These are phyloP conservation scores for Saccharomyces paradoxus DNA, from an alignment of 805 yeast species.

Conservation along the genomic window DNA sequence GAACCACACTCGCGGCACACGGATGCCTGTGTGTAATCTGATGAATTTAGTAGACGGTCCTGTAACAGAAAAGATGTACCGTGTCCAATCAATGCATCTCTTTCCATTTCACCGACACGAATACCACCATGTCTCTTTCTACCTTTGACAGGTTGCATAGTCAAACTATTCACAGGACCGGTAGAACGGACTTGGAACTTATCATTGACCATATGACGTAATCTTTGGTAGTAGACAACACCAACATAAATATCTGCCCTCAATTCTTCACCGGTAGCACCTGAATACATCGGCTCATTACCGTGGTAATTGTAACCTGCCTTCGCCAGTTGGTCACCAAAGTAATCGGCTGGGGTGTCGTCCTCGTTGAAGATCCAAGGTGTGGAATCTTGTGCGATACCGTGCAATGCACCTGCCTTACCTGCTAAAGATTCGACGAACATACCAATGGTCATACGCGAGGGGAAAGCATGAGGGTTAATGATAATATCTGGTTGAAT, in stretches of 20 bases:
- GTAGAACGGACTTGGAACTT: constrained; percentile 99
- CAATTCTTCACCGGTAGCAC: constrained; percentile 95
- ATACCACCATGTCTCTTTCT: constrained; percentile 99
- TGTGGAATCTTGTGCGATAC: constrained; percentile 93
- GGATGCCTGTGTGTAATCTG: constrained; percentile 88
- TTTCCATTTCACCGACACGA: constrained; percentile 99
- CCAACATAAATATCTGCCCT: constrained; percentile 95
- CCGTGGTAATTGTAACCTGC: constrained; percentile 98
- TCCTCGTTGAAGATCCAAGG: constrained; percentile 90
- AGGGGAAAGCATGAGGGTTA: constrained; percentile 99
- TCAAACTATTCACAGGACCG: constrained; percentile 92
- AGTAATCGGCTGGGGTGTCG: constrained; percentile 95
- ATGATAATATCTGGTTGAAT: constrained; percentile 96
- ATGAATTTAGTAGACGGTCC: constrained; percentile 89
- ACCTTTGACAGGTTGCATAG: constrained; percentile 99
- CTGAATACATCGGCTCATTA: constrained; percentile 97
- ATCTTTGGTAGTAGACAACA: constrained; percentile 93
- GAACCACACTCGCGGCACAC: constrained; percentile 93
- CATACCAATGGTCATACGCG: constrained; percentile 99
- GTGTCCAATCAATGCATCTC: constrained; percentile 97
- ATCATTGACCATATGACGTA: constrained; percentile 99
- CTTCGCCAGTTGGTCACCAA: constrained; percentile 80
- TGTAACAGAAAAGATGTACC: constrained; percentile 93
- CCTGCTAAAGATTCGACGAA: constrained; percentile 98
- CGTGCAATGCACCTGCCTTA: constrained; percentile 96